phyloP scores from a whole-genome alignment of 306 rosid genomes.

The Inga leiocalycina region DNA sequence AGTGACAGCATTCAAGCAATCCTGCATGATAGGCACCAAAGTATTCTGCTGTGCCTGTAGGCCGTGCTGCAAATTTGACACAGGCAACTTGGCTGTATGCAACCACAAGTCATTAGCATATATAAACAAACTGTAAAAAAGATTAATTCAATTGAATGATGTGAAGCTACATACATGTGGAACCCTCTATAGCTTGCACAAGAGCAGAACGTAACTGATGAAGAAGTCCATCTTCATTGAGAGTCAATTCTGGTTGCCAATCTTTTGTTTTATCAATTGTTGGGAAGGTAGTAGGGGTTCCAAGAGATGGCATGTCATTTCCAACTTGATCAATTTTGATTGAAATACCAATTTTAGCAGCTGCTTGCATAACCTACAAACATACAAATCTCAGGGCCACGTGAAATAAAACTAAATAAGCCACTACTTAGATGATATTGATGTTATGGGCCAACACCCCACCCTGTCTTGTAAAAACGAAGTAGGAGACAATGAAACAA shows the following conservation, averaged over 20 bases:
- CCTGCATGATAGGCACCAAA: conserved; percentile 70
- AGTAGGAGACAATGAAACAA: neutral
- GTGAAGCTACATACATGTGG: conserved; percentile 56
- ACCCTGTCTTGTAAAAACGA: neutral
- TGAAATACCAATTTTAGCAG: conserved; percentile 81
- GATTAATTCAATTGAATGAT: conserved; percentile 26
- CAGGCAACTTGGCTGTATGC: conserved; percentile 61
- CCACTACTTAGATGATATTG: conserved; percentile 16
- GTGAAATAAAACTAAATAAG: conserved; percentile 14
- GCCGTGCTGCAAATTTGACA: conserved; percentile 55
- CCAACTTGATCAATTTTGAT: conserved; percentile 77
- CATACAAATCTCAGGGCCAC: conserved; percentile 27
- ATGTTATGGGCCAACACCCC: conserved; percentile 4
- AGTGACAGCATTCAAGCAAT: conserved; percentile 78
- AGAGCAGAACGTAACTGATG: conserved; percentile 83
- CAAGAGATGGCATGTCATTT: conserved; percentile 54
- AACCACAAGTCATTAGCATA: conserved; percentile 17
- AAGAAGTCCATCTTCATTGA: conserved; percentile 88
- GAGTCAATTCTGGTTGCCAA: conserved; percentile 78
- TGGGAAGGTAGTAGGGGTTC: conserved; percentile 57
- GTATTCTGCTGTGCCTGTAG: conserved; percentile 62
- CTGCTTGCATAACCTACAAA: conserved; percentile 76
- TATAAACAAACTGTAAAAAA: conserved; percentile 29
- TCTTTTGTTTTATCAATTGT: conserved; percentile 69
- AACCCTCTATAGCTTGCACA: conserved; percentile 78